These are phyloP conservation scores for Fusarium sp. DNA, from an alignment of 2,329 filamentous ascomycete genomes.

Conservation along the genomic window DNA sequence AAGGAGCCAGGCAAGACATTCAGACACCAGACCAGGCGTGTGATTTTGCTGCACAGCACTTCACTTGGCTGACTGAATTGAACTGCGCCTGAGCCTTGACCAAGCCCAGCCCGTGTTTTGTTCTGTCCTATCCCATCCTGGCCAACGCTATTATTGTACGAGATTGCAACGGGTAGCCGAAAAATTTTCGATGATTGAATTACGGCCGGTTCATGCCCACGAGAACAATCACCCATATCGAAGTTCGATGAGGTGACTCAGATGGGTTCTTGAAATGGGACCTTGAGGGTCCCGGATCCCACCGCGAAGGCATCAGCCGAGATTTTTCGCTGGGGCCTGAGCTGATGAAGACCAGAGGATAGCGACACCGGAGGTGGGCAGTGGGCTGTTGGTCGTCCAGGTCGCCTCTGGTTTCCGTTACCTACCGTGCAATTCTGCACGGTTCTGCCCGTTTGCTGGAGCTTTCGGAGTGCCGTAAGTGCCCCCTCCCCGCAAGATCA, in stretches of 20 bases:
- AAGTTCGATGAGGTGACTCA: constrained; percentile 46
- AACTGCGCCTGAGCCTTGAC: constrained; percentile 20
- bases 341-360: constrained; percentile 43
- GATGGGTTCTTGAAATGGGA: constrained; percentile 28
- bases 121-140: constrained; percentile 19
- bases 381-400: constrained; percentile 40
- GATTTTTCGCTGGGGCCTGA: constrained; percentile 44
- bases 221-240: constrained; percentile 36
- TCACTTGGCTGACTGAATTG: constrained; percentile 21
- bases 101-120: constrained; percentile 8
- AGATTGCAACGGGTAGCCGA: constrained; percentile 35
- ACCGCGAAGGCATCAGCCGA: constrained; percentile 46
- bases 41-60: constrained; percentile 32
- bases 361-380: constrained; percentile 48
- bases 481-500: constrained; percentile 32
- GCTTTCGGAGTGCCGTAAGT: constrained; percentile 36
- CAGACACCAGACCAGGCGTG: constrained; percentile 43
- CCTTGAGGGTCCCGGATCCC: constrained; percentile 44
- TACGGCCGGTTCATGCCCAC: constrained; percentile 35
- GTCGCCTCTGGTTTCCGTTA: constrained; percentile 42
- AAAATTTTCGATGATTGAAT: constrained; percentile 31
- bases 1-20: constrained; percentile 38
- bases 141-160: constrained; percentile 20
- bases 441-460: constrained; percentile 43
- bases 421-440: constrained; percentile 44